Evolutionary conservation across 2,329 filamentous ascomycete genomes (phyloP).

Genomic region (Fonsecaea erecta): DNA sequence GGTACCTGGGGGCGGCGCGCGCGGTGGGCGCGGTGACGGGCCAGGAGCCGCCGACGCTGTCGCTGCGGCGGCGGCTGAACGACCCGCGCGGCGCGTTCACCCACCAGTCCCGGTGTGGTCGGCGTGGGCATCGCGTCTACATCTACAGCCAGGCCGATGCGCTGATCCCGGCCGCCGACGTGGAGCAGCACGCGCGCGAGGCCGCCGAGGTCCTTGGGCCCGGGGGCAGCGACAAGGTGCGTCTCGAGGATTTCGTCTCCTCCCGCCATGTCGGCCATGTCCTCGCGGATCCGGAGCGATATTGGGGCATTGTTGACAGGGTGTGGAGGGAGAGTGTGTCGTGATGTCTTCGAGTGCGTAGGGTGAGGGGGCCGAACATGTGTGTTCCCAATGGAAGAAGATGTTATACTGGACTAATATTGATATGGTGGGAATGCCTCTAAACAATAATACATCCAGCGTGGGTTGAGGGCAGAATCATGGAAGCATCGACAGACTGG

Average conservation of each 20-base stretch:
- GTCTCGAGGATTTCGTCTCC: conserved; percentile 53
- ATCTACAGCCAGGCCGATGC: conserved; percentile 57
- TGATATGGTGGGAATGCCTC: too few species aligned
- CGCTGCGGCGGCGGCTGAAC: conserved; percentile 41
- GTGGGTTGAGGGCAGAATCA: too few species aligned
- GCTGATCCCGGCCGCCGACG: conserved; percentile 54
- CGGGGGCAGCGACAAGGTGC: conserved; percentile 44
- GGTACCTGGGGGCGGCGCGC: conserved; percentile 49
- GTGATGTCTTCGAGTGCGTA: too few species aligned
- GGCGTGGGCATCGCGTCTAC: conserved; percentile 49
- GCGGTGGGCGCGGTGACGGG: conserved; percentile 40
- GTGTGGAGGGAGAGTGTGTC: conserved; percentile 48
- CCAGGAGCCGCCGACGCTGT: conserved; percentile 39
- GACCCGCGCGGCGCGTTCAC: conserved; percentile 45
- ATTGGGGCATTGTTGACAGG: conserved; percentile 56
- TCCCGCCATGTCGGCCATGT: conserved; percentile 60
- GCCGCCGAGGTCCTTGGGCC: neutral
- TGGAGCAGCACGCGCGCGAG: conserved; percentile 51
- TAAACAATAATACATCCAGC: too few species aligned
- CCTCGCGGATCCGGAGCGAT: conserved; percentile 53
- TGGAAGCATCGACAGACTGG: too few species aligned
- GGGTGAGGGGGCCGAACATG: too few species aligned
- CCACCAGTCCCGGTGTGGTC: conserved; percentile 26
- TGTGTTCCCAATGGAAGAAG: too few species aligned
- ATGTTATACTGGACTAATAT: too few species aligned